phyloP scores from a whole-genome alignment of 257 asterid species.

The Fraxinus pennsylvanica region DNA sequence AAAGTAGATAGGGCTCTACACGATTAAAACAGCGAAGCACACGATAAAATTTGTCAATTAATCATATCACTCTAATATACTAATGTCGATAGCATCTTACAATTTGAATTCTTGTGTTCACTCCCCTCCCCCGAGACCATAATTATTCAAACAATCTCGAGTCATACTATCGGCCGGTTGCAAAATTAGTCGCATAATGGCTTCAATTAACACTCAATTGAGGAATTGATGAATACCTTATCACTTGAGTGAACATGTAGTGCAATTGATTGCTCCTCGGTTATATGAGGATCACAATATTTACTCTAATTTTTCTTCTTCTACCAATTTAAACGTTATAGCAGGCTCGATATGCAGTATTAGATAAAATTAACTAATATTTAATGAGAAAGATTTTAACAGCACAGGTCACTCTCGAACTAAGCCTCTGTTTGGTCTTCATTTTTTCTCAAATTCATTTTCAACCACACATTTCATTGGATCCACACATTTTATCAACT shows the following conservation, averaged over 20 bases:
- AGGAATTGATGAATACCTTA: constrained; percentile 21
- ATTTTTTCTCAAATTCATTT: background rate
- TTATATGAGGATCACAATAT: constrained; percentile 12
- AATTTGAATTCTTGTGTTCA: background rate
- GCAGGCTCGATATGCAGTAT: no score
- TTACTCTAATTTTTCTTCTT: no score
- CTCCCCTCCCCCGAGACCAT: background rate
- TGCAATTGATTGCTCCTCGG: constrained; percentile 24
- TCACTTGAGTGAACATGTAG: constrained; percentile 42
- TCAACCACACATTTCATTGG: no score
- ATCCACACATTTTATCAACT: no score
- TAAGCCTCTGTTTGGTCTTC: background rate
- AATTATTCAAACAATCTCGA: background rate
- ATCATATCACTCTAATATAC: no score
- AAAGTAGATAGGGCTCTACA: no score
- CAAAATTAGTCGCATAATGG: no score
- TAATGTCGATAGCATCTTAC: background rate
- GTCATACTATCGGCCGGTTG: background rate
- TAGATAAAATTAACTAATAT: constrained; percentile 5
- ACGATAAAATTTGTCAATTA: no score
- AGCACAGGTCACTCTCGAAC: no score
- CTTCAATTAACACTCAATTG: background rate
- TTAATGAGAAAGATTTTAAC: constrained; percentile 1
- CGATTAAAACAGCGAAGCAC: no score
- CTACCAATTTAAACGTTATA: no score